Evolutionary conservation across 2,329 filamentous ascomycete genomes (phyloP).

Genomic region (Paecilomyces fulvus): DNA sequence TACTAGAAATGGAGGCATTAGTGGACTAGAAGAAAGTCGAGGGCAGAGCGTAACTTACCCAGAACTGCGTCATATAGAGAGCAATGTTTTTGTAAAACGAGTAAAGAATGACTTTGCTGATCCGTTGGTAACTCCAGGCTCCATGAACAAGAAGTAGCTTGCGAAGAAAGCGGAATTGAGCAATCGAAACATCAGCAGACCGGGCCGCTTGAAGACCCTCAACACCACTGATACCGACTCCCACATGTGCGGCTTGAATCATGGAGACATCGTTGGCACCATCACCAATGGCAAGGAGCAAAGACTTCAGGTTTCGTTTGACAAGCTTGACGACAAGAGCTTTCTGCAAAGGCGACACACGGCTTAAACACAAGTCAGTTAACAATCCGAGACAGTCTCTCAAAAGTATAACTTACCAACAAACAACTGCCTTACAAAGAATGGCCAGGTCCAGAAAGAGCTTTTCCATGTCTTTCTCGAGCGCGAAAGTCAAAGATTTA

Average conservation of each 20-base stretch:
- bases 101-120: constrained; percentile 94
- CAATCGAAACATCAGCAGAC: constrained; percentile 92
- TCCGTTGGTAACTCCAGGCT: constrained; percentile 93
- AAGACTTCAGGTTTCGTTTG: constrained; percentile 84
- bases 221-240: constrained; percentile 91
- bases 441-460: constrained; percentile 86
- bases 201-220: constrained; percentile 95
- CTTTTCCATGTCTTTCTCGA: constrained; percentile 91
- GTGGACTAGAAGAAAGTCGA: constrained; percentile 9
- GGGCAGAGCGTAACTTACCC: constrained; percentile 54
- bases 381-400: background rate
- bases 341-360: constrained; percentile 94
- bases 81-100: constrained; percentile 99
- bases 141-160: constrained; percentile 94
- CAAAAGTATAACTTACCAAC: constrained; percentile 46
- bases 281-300: constrained; percentile 91
- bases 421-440: constrained; percentile 98
- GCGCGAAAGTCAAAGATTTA: constrained; percentile 83
- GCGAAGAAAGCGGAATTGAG: constrained; percentile 87
- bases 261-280: constrained; percentile 99
- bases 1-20: constrained; percentile 50
- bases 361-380: constrained; percentile 42
- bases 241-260: constrained; percentile 98
- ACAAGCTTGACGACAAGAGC: constrained; percentile 96
- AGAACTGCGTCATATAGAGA: constrained; percentile 98